Percentiles rank a stretch among this genome's conserved stretches.
phyloP scores from a whole-genome alignment of 1,284 basidiomycete species.

The Ustilago cynodontis region DNA sequence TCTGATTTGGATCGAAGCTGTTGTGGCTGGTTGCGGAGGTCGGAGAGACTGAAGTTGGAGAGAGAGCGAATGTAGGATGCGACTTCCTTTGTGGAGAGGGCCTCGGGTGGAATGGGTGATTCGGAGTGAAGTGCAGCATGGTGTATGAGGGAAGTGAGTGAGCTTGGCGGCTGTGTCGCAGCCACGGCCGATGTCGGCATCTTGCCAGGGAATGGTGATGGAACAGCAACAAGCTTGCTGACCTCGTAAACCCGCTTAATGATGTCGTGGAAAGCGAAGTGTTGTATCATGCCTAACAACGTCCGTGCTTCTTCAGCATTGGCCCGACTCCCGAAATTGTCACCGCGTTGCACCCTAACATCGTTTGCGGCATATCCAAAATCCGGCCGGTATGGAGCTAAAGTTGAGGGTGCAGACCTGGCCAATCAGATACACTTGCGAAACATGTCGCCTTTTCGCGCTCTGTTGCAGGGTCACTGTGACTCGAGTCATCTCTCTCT shows the following conservation, averaged over 20 bases:
- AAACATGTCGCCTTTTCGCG: background rate
- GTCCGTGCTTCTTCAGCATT: conserved; percentile 18
- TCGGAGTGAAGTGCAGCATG: conserved; percentile 13
- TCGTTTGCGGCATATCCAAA: background rate
- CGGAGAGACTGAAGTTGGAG: conserved; percentile 41
- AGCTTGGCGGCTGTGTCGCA: background rate
- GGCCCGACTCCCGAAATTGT: conserved; percentile 35
- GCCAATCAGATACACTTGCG: conserved; percentile 7
- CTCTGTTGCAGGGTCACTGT: background rate
- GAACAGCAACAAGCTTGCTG: background rate
- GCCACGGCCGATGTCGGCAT: background rate
- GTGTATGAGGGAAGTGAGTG: conserved; percentile 28
- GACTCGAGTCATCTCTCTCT: conserved; percentile 26
- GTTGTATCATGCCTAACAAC: background rate
- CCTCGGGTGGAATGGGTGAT: conserved; percentile 21
- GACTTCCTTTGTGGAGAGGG: conserved; percentile 33
- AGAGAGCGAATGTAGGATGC: conserved; percentile 47
- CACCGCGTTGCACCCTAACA: background rate
- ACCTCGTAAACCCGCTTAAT: background rate
- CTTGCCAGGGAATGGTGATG: background rate
- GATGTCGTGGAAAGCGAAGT: background rate
- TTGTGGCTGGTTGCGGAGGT: conserved; percentile 41
- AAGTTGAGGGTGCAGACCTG: background rate
- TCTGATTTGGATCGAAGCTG: conserved; percentile 41
- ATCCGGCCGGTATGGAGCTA: background rate